These are phyloP conservation scores for Chaetomiaceae sp. DNA, from an alignment of 2,329 filamentous ascomycete species.

Conservation along the genomic window DNA sequence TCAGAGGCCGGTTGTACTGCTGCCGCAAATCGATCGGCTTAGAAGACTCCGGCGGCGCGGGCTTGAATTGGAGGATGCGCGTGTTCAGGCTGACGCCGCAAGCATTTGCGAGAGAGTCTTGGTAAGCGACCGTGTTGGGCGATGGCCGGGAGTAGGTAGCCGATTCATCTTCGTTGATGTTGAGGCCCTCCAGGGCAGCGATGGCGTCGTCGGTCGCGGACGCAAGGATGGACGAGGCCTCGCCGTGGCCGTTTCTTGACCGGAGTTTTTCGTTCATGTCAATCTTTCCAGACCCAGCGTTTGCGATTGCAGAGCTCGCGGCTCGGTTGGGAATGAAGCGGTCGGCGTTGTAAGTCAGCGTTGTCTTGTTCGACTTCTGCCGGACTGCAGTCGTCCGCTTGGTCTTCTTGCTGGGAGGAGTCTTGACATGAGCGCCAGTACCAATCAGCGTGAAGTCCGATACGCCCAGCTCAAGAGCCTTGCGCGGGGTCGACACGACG, in stretches of 20 bases:
- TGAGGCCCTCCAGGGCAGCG: conserved; percentile 72
- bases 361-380: conserved; percentile 64
- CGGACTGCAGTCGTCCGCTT: conserved; percentile 51
- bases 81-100: conserved; percentile 92
- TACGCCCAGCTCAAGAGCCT: conserved; percentile 77
- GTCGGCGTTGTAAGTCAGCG: conserved; percentile 73
- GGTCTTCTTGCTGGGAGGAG: conserved; percentile 49
- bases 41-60: conserved; percentile 92
- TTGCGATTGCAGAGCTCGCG: conserved; percentile 81
- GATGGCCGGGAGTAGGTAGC: conserved; percentile 69
- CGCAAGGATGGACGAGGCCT: conserved; percentile 70
- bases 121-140: conserved; percentile 83
- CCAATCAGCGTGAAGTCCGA: conserved; percentile 90
- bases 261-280: conserved; percentile 66
- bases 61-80: conserved; percentile 97
- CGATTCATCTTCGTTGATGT: conserved; percentile 64
- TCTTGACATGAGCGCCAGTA: conserved; percentile 60
- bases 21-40: conserved; percentile 96
- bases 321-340: conserved; percentile 93
- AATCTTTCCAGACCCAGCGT: conserved; percentile 76
- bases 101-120: conserved; percentile 82
- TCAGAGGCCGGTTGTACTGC: conserved; percentile 96
- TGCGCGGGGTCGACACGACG: conserved; percentile 67
- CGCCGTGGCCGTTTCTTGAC: conserved; percentile 62
- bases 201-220: conserved; percentile 75